Evolutionary conservation across 192 early-diverging fungal genomes (phyloP), one percentile per base, ranked within the genome.

Genomic region (Coemansia sp.): DNA sequence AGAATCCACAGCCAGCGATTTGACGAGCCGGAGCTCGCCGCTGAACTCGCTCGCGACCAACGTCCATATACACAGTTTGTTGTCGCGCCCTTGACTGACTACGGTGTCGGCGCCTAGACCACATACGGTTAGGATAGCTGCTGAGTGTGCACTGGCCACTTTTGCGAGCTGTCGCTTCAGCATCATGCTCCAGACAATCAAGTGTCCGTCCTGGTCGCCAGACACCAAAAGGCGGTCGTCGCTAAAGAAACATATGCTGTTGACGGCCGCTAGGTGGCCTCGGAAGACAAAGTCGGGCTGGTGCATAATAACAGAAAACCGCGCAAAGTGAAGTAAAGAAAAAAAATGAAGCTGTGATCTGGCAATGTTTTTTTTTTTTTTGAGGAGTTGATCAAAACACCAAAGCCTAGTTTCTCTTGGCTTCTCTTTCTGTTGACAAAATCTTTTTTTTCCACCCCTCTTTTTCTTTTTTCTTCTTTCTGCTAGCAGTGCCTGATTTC

Each of bases 181-280:
- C 22, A 76, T 71, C 77, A 83, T 83, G 68, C 73, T 83, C 82
- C 82, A 83, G 5, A 83, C 68, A 17, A 79, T 65, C 34, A 83
- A 29, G 34, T 61, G 45, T 7, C 82, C 82, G 62, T 73, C 74
- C 32, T 83, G 82, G 66, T 83, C 82, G 20, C 77, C 77, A 9
- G 82, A 78, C 10, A 76, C 70, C 40, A 83, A 58, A 2, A 64
- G 65, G 31, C 68, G 75, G 60, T 77, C 75, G 61, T 77, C 71
- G 59, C 62, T 61, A 69, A 82, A 72, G 53, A 82, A 82, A 36
- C 64, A 63, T 62, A 77, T 75, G 58, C 75, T 61, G 80, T 82
- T 82, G 58, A 82, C 80, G 9, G 80, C 70, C 1, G 75, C 61
- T 65, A 69, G 75, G 69, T 82, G 80, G 41, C 72, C 75, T 36